Base-by-base conservation (phyloP, 2,329 filamentous ascomycete genomes). In the Xylaria digitata region DNA sequence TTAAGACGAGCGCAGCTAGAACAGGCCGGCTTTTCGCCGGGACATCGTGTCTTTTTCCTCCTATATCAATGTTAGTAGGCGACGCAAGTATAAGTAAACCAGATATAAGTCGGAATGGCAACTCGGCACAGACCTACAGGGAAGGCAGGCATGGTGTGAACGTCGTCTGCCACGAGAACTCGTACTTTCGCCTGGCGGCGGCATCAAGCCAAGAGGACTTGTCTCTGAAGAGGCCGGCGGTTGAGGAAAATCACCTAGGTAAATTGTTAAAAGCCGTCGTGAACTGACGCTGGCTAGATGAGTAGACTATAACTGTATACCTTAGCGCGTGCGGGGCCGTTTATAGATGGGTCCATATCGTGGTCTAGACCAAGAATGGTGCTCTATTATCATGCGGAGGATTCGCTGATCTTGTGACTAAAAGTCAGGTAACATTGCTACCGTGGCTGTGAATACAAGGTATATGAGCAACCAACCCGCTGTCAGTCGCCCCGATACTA, bases 31-130 rank as follows among this genome's bases (percentile, higher is more conserved):
- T 63, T 70, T 49, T 70, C 68, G 37, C 68, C 68, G 32, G 68
- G 68, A 63, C 68, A 70, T 57, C 68, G 65, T 56, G 66, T 70
- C 68, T 70, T 70, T 40, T 70, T 70, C 53, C 68, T 61, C 60
- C 68, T 70, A 37, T 52, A 40, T 50, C 13, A 13, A 46, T 40
- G 55, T 70, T 23, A 70, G 63, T 32, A 63, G 23, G 40, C n/a
- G 46, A 45, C 4, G 2, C 21, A 19, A 46, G 40, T 4, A 54
- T 6, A 37, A 19, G 37, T 11, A n/a, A 60, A 30, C 45, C 42
- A 42, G 8, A 40, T 37, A n/a, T 1, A 30, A 34, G 37, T 19
- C 42, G 32, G 34, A 49, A 54, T n/a, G 30, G 55, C 42, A 65
- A 54, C 37, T 42, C 11, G 45, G 42, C 40, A 68, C 68, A 32